Percentiles rank a stretch among this genome's conserved stretches.
phyloP scores from a whole-genome alignment of 768 basidiomycete species.

The Chalciporus sphaerocephalus region DNA sequence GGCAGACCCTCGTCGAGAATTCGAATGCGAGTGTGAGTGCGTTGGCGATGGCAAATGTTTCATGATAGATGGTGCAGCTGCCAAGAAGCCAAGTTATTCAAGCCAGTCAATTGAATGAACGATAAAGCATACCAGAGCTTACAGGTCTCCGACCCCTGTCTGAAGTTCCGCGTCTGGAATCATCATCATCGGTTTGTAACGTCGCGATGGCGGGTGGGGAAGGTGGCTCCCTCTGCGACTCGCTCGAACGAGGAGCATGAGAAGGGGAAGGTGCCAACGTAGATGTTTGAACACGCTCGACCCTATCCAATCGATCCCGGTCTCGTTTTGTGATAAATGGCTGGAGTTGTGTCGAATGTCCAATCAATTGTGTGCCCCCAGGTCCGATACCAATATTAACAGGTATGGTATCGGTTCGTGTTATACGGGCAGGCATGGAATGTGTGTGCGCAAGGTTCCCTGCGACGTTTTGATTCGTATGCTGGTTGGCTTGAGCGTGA shows the following conservation, averaged over 20 bases:
- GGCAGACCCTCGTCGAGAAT: slow-evolving; percentile 26
- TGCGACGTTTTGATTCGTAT: slow-evolving; percentile 2
- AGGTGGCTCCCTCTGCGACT: slow-evolving; percentile 28
- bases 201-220: slow-evolving; percentile 33
- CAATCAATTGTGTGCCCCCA: slow-evolving; percentile 23
- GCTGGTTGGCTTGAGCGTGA: slow-evolving; percentile 15
- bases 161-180: slow-evolving; percentile 13
- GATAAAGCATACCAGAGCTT: slow-evolving; percentile 22
- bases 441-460: slow-evolving; percentile 17
- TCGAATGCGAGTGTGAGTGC: slow-evolving; percentile 21
- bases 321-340: slow-evolving; percentile 26
- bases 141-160: slow-evolving; percentile 29
- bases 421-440: slow-evolving; percentile 19
- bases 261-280: slow-evolving; percentile 20
- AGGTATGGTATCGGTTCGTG: slow-evolving; percentile 33
- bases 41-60: slow-evolving; percentile 27
- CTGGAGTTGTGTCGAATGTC: slow-evolving; percentile 19
- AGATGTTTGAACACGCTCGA: slow-evolving; percentile 20
- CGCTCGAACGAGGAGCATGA: slow-evolving; percentile 10
- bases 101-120: neutral
- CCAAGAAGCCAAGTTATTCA: neutral
- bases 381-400: slow-evolving; percentile 25
- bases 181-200: slow-evolving; percentile 26
- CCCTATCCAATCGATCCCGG: slow-evolving; percentile 12
- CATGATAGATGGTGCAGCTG: slow-evolving; percentile 13